These are phyloP conservation scores for Kwoniella sp. DNA, from an alignment of 768 basidiomycete species.

Conservation along the genomic window DNA sequence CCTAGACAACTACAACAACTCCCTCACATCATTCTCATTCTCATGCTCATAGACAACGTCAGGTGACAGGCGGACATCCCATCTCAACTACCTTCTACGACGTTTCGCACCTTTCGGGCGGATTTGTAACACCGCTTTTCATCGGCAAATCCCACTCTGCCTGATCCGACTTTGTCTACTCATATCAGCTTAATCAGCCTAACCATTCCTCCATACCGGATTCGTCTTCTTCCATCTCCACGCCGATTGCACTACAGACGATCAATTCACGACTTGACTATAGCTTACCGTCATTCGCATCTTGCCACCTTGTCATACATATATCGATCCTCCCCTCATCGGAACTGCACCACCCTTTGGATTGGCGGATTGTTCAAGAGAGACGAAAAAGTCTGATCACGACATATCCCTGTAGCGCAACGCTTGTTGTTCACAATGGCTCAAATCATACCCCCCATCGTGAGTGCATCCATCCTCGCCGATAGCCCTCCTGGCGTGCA, in stretches of 20 bases:
- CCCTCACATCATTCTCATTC: too few species aligned
- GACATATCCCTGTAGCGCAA: background rate
- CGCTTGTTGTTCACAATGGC: conserved; percentile 42
- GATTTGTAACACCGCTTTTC: background rate
- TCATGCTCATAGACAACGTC: background rate
- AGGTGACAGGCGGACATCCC: background rate
- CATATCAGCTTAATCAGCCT: conserved; percentile 2
- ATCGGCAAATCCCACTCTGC: background rate
- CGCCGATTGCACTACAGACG: too few species aligned
- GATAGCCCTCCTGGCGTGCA: background rate
- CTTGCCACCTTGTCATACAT: background rate
- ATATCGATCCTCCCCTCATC: background rate
- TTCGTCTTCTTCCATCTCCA: background rate
- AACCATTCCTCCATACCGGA: background rate
- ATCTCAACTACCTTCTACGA: too few species aligned
- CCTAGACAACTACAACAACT: background rate
- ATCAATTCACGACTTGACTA: too few species aligned
- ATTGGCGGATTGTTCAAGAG: background rate
- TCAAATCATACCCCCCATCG: conserved; percentile 54
- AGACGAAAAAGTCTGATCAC: background rate
- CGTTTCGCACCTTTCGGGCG: too few species aligned
- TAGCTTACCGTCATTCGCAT: background rate
- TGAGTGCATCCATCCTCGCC: conserved; percentile 26
- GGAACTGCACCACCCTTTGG: background rate
- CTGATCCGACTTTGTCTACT: background rate